phyloP scores from a whole-genome alignment of 345 rosid species.

The Rhodomyrtus tomentosa region DNA sequence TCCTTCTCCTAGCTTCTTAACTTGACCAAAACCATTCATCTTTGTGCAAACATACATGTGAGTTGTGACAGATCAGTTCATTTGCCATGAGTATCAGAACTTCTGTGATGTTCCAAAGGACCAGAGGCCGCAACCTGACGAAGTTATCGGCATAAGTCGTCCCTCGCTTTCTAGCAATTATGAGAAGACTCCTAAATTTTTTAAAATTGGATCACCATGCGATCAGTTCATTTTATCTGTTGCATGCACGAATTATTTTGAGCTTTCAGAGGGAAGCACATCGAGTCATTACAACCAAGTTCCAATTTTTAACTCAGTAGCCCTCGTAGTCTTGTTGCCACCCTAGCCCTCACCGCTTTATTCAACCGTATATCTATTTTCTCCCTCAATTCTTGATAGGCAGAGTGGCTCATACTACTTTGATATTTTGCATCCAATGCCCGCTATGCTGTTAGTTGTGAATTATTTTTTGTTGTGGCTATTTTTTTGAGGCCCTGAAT shows the following conservation, averaged over 20 bases:
- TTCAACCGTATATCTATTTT: not conserved
- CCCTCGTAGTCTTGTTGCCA: no score
- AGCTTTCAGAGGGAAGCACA: not conserved
- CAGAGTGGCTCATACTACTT: not conserved
- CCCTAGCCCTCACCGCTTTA: no score
- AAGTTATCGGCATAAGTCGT: conserved; percentile 72
- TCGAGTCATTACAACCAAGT: no score
- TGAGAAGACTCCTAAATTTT: not conserved
- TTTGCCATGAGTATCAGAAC: conserved; percentile 79
- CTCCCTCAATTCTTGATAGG: not conserved
- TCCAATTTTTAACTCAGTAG: no score
- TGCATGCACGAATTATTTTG: not conserved
- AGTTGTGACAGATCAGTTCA: conserved; percentile 39
- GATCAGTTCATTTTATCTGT: not conserved
- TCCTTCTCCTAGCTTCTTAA: not conserved
- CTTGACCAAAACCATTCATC: not conserved
- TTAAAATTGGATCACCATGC: not conserved
- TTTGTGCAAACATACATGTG: not conserved
- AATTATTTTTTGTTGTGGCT: not conserved
- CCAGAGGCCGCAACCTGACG: conserved; percentile 83
- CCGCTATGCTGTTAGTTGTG: not conserved
- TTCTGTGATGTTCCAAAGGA: conserved; percentile 80
- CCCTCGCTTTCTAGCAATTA: not conserved
- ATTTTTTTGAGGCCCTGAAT: not conserved
- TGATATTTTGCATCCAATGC: not conserved